These are phyloP conservation scores for Botrytis deweyae DNA, from an alignment of 2,329 filamentous ascomycete species.

Conservation along the genomic window DNA sequence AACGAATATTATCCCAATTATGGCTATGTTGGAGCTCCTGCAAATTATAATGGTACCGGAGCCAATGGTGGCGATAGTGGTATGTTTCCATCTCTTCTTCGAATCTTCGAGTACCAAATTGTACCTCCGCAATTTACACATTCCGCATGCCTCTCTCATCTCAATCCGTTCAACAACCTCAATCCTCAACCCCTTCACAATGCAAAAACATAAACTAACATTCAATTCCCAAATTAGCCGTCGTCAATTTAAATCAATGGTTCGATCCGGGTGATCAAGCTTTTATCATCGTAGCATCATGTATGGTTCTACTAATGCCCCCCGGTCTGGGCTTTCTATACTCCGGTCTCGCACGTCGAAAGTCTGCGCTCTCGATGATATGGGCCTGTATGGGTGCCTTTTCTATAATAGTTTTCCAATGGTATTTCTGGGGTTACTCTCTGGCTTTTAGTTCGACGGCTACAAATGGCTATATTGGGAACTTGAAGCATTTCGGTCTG, in stretches of 20 bases:
- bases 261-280: conserved; percentile 88
- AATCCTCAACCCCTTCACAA: not conserved
- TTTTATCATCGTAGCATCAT: conserved; percentile 85
- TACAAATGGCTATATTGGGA: conserved; percentile 87
- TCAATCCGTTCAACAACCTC: not conserved
- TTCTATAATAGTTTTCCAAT: conserved; percentile 92
- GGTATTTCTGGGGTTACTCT: conserved; percentile 99
- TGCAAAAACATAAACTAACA: conserved; percentile 12
- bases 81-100: conserved; percentile 29
- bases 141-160: conserved; percentile 7
- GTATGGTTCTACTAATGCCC: conserved; percentile 95
- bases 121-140: not conserved
- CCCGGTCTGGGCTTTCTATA: conserved; percentile 97
- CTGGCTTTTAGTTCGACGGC: conserved; percentile 82
- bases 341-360: conserved; percentile 93
- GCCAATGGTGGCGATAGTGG: conserved; percentile 40
- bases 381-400: conserved; percentile 96
- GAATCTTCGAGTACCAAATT: not conserved
- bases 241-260: conserved; percentile 93
- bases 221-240: conserved; percentile 51
- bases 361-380: conserved; percentile 94
- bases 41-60: conserved; percentile 61
- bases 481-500: conserved; percentile 85
- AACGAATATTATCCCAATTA: conserved; percentile 43
- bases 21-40: conserved; percentile 56